phyloP scores from a whole-genome alignment of 2,329 filamentous ascomycete species.

The Talaromyces sp. region DNA sequence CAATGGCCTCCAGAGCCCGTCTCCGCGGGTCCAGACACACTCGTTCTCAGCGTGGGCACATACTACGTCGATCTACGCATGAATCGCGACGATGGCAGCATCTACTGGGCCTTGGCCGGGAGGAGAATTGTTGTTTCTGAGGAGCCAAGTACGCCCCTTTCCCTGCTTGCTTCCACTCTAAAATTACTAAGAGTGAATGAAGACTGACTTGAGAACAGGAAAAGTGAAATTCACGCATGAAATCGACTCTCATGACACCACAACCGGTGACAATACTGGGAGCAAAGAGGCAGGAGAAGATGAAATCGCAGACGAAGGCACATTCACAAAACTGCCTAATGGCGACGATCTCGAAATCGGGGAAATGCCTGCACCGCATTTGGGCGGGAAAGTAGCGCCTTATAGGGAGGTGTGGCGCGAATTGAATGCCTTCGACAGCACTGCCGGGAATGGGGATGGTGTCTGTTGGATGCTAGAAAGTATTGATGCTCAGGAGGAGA shows the following conservation, averaged over 20 bases:
- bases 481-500: not conserved
- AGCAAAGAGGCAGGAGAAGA: too few species aligned
- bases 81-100: not conserved
- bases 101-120: constrained; percentile 1
- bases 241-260: not conserved
- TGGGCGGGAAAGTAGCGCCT: constrained; percentile 29
- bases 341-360: constrained; percentile 42
- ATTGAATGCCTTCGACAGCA: constrained; percentile 18
- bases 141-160: not conserved
- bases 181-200: not conserved
- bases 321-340: constrained; percentile 37
- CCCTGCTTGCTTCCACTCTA: too few species aligned
- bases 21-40: not conserved
- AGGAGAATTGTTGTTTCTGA: not conserved
- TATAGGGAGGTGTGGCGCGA: constrained; percentile 69
- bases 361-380: constrained; percentile 31
- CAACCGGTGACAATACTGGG: not conserved
- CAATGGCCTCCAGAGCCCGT: constrained; percentile 1
- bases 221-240: not conserved
- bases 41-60: constrained; percentile 9
- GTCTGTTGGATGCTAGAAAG: not conserved
- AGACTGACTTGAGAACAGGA: not conserved
- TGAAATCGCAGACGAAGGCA: constrained; percentile 22
- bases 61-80: constrained; percentile 7
- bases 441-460: too few species aligned